Conservation (phyloP, 768 basidiomycete genomes). For the Leccinum boreale region DNA sequence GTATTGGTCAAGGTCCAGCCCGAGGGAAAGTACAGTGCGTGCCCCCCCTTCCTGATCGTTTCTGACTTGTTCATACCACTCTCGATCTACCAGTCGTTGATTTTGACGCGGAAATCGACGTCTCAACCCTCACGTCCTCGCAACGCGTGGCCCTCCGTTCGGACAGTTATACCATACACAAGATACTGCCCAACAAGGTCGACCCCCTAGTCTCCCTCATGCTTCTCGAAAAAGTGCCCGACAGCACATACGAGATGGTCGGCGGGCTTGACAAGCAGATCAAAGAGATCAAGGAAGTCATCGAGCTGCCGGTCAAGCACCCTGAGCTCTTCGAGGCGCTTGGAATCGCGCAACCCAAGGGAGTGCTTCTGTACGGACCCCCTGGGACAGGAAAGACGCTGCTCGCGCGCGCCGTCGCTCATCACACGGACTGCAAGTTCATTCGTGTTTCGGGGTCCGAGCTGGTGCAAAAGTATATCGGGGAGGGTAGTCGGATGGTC, state of each 20-base stretch:
- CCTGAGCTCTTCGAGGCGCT: constrained; percentile 95
- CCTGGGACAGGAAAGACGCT: neutral
- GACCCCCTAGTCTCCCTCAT: constrained; percentile 99
- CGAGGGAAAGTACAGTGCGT: constrained; percentile 98
- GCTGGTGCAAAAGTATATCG: neutral
- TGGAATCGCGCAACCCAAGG: constrained; percentile 37
- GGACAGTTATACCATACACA: constrained; percentile 95
- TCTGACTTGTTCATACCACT: neutral
- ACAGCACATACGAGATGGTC: constrained; percentile 99
- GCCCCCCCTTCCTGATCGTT: neutral
- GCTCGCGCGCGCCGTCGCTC: constrained; percentile 73
- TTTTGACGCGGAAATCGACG: constrained; percentile 82
- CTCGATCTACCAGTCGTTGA: constrained; percentile 70
- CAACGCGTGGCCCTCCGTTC: constrained; percentile 94
- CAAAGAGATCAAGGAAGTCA: constrained; percentile 99
- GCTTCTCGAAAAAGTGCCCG: constrained; percentile 99
- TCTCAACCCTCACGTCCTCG: constrained; percentile 75
- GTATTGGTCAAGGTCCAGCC: constrained; percentile 98
- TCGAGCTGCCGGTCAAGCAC: constrained; percentile 95
- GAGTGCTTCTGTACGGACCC: neutral
- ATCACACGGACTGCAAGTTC: constrained; percentile 97
- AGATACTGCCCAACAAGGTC: constrained; percentile 95
- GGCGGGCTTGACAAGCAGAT: constrained; percentile 97
- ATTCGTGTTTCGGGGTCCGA: neutral
- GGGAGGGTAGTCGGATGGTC: constrained; percentile 72